phyloP scores from a whole-genome alignment of 176 grass and related monocot genomes.

The Alloteropsis semialata region DNA sequence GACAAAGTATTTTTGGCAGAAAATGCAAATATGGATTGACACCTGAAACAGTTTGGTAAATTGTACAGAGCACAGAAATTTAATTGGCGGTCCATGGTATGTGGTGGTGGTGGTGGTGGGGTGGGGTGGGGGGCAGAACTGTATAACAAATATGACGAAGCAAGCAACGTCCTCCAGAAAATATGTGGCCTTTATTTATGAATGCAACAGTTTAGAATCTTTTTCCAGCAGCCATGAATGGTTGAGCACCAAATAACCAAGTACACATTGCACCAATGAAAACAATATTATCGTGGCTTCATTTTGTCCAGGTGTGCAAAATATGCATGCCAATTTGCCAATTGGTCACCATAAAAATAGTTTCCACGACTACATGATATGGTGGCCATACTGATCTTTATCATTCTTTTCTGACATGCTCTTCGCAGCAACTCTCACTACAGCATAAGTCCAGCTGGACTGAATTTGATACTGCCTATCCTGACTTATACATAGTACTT shows the following conservation, averaged over 20 bases:
- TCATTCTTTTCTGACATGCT: neutral
- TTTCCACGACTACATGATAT: slow-evolving; percentile 16
- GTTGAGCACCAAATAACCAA: slow-evolving; percentile 23
- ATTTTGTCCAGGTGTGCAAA: neutral
- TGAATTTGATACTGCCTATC: neutral
- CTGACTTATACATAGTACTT: neutral
- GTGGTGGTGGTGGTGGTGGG: no score
- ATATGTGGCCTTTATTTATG: slow-evolving; percentile 15
- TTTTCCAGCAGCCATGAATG: slow-evolving; percentile 27
- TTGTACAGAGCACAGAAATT: slow-evolving; percentile 17
- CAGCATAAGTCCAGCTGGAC: neutral
- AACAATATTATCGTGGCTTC: slow-evolving; percentile 8
- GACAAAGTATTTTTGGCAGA: neutral
- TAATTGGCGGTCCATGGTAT: neutral
- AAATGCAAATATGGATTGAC: slow-evolving; percentile 19
- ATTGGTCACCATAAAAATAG: neutral
- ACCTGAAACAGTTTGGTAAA: slow-evolving; percentile 20
- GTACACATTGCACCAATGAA: neutral
- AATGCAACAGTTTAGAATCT: slow-evolving; percentile 27
- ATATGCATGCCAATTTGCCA: slow-evolving; percentile 19
- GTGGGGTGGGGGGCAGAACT: neutral
- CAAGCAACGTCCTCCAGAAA: slow-evolving; percentile 27
- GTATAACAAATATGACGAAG: slow-evolving; percentile 8
- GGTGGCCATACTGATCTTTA: neutral
- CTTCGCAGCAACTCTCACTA: neutral